phyloP scores from a whole-genome alignment of 257 asterid species.

The Solanum pinnatisectum region DNA sequence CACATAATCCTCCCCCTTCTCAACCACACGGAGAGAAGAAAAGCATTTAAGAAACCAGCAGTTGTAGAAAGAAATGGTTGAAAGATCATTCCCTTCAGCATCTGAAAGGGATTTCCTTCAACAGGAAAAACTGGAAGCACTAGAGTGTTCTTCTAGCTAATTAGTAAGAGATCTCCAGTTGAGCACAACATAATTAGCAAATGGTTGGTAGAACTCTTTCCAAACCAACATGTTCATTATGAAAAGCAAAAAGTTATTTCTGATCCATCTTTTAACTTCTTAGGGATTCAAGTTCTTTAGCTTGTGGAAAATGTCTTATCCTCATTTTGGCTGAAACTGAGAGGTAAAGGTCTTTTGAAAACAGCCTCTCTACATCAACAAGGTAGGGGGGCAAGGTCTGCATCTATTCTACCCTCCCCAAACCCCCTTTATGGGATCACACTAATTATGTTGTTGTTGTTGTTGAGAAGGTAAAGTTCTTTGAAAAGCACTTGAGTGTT shows the following conservation, averaged over 20 bases:
- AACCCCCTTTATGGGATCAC: not conserved
- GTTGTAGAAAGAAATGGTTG: not conserved
- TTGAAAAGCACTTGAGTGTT: not conserved
- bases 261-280: not conserved
- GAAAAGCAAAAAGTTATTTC: not conserved
- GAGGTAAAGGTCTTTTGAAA: not conserved
- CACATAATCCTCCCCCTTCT: not conserved
- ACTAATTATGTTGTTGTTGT: not conserved
- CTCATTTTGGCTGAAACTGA: not conserved
- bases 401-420: not conserved
- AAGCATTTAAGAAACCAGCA: not conserved
- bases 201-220: not conserved
- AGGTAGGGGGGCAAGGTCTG: not conserved
- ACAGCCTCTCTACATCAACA: not conserved
- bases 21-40: not conserved
- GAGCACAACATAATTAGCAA: not conserved
- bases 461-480: not conserved
- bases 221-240: not conserved
- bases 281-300: not conserved
- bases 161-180: not conserved
- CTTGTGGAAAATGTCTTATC: not conserved
- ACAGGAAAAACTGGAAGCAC: not conserved
- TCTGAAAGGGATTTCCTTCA: not conserved
- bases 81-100: not conserved
- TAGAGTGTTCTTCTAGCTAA: not conserved